Percentiles rank a stretch among this genome's conserved stretches.
phyloP scores from a whole-genome alignment of 768 basidiomycete genomes.

The Gyrodon lividus region DNA sequence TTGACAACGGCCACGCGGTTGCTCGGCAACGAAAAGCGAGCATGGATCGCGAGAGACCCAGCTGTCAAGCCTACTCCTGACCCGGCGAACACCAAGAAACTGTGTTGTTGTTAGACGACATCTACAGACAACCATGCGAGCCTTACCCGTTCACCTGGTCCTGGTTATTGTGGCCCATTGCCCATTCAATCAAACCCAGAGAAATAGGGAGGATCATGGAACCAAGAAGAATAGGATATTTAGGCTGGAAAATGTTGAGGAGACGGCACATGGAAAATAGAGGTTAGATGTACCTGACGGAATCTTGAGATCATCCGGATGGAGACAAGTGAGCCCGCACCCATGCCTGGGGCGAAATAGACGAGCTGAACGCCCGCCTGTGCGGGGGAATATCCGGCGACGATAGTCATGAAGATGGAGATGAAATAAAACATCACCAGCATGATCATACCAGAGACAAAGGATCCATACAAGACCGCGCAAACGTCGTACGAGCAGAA shows the following conservation, averaged over 20 bases:
- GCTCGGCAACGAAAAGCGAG: conserved; percentile 37
- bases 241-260: conserved; percentile 26
- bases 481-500: conserved; percentile 36
- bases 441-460: conserved; percentile 42
- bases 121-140: too few species aligned
- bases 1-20: conserved; percentile 38
- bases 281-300: conserved; percentile 26
- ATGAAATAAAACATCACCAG: conserved; percentile 45
- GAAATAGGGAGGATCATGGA: conserved; percentile 29
- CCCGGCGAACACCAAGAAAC: conserved; percentile 40
- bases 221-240: conserved; percentile 35
- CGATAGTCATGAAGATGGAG: conserved; percentile 44
- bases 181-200: conserved; percentile 38
- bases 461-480: conserved; percentile 31
- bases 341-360: conserved; percentile 44
- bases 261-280: not conserved
- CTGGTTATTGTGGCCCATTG: conserved; percentile 34
- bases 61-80: conserved; percentile 37
- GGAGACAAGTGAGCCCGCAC: conserved; percentile 31
- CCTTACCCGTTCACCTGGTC: conserved; percentile 31
- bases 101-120: conserved; percentile 4
- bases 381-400: conserved; percentile 31
- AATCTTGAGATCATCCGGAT: conserved; percentile 28
- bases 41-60: conserved; percentile 37
- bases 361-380: conserved; percentile 39